Base-by-base conservation (phyloP, 2,329 filamentous ascomycete genomes). In the Cadophora sp. region DNA sequence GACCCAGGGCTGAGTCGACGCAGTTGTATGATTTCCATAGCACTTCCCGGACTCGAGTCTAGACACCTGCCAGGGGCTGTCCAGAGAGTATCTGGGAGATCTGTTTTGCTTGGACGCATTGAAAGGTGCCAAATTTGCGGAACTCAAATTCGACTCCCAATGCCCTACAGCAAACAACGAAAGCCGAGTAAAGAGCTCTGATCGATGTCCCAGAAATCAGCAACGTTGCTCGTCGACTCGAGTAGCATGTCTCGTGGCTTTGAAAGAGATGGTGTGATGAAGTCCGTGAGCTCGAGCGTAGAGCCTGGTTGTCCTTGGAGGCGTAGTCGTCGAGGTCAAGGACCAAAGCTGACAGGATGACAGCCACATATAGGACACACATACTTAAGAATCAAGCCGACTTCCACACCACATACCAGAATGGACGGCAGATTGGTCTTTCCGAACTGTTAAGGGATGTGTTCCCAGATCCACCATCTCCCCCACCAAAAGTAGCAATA, bases 341-440 rank as follows among this genome's bases (percentile, higher is more conserved):
- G 33, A 43, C 13, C 20, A 41, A 41, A 16, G 36, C 55, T 41
- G 33, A 43, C 53, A 36, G n/a, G 18, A 3, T 20, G 30, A 41
- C n/a, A 39, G 22, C 36, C 33, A 41, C 55, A 58, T 5, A 27
- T 58, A n/a, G 55, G 20, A 41, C 55, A 58, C 55, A 58, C 36
- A 36, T 24, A n/a, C n/a, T 14, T 11, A 41, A 22, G 27, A 8
- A 24, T 2, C n/a, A 22, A 27, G 13, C 36, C 3, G 5, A 4
- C 6, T 58, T 20, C 33, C 16, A 41, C 33, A 39, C 11, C 20
- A 24, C 36, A 43, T 43, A 39, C 41, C 4, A 41, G 3, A 11
- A 58, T 16, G 8, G 36, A 58, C 36, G 36, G 55, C 33, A 27
- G n/a, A 16, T 39, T 41, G 4, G 20, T 58, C n/a, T 58, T 39